Evolutionary conservation across 1,284 basidiomycete genomes (phyloP), one percentile per base, ranked within the genome.

Genomic region (Microbotryum lychnidis-dioicae): DNA sequence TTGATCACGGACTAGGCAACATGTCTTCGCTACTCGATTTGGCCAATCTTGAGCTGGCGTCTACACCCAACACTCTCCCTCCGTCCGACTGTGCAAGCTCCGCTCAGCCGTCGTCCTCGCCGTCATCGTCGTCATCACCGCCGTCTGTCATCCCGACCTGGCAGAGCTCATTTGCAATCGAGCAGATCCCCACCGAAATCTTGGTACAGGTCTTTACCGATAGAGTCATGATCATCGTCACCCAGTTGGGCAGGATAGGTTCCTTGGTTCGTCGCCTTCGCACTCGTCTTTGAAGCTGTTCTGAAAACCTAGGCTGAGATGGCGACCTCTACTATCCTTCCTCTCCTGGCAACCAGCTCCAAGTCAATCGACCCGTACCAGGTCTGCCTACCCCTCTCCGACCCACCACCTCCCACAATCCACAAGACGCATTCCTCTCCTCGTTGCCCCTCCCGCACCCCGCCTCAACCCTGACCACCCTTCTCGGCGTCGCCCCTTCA

Each of bases 171-270:
- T 74, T 80, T 70, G 61, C 73, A 0, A 72, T 91, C 12, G 75
- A 82, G 55, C 87, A 82, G 18, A 73, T 79, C 21, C 75, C 75
- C 7, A 94, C 89, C 1, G 85, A 92, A 62, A 76, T 93, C 18
- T 66, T 91, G 37, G 74, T 93, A 2, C 89, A 93, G 70, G 77
- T 78, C 0, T 94, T 84, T 73, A 82, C 82, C 56, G 91, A 96
- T 76, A 81, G 89, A 46, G 78, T 84, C 10, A 77, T 96, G 23
- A 83, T 94, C 21, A 77, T 93, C 31, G 79, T 96, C 56, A 91
- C 90, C 2, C 92, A 94, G 75, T 70, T 88, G 57, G 88, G 87
- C 33, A 91, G 90, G 81, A 84, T 93, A 16, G 91, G 91, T 59
- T 85, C 81, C 72, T 45, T 65, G 48, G 73, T 96, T 76, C 89